phyloP scores from a whole-genome alignment of 192 early-diverging fungal species.

The Backusella luteola region DNA sequence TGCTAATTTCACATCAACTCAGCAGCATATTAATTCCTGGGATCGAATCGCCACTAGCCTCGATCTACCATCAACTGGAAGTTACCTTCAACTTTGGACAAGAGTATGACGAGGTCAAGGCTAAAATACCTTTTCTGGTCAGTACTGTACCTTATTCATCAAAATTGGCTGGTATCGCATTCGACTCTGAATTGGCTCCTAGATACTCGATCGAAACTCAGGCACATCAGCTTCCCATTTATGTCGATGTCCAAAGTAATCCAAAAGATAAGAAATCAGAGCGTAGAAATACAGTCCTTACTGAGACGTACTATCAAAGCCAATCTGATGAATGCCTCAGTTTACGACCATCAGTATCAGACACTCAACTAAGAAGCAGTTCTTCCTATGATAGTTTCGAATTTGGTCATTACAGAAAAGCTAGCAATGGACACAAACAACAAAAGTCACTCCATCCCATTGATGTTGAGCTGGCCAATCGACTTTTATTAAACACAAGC shows the following conservation, averaged over 20 bases:
- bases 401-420: not conserved
- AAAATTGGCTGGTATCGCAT: not conserved
- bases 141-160: slow-evolving; percentile 12
- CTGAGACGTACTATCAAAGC: not conserved
- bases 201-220: slow-evolving; percentile 6
- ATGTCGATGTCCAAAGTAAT: slow-evolving; percentile 3
- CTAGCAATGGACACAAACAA: not conserved
- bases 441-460: not conserved
- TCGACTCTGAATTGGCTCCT: not conserved
- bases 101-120: slow-evolving; percentile 22
- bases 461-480: slow-evolving; percentile 23
- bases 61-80: slow-evolving; percentile 33
- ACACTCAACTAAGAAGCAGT: not conserved
- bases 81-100: slow-evolving; percentile 28
- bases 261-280: not conserved
- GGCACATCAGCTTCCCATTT: not conserved
- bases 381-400: slow-evolving; percentile 3
- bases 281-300: not conserved
- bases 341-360: not conserved
- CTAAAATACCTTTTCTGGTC: slow-evolving; percentile 31
- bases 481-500: not conserved
- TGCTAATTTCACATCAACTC: slow-evolving; percentile 17
- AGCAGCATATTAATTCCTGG: not conserved
- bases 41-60: slow-evolving; percentile 24
- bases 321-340: not conserved